Percentiles rank a stretch among this genome's conserved stretches.
Conservation (phyloP, 208 protist genomes). For the Lotmaria passim region DNA sequence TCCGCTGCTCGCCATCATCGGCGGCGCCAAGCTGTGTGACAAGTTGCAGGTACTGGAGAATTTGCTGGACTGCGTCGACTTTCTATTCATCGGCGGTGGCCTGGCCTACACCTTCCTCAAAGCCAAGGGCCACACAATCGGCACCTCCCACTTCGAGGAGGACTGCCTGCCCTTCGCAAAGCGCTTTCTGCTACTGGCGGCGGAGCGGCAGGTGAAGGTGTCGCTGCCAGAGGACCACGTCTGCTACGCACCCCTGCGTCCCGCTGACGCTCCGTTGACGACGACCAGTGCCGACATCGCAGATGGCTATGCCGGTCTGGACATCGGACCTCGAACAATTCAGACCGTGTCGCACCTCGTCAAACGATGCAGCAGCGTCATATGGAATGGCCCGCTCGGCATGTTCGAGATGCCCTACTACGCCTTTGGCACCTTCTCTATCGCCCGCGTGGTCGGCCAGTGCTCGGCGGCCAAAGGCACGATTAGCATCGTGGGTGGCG, state of each 20-base stretch:
- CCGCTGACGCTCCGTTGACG: constrained; percentile 55
- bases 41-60: constrained; percentile 99
- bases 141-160: constrained; percentile 95
- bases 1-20: constrained; percentile 96
- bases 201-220: constrained; percentile 95
- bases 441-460: constrained; percentile 76
- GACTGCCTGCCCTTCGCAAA: constrained; percentile 66
- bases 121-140: constrained; percentile 87
- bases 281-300: constrained; percentile 75
- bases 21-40: constrained; percentile 98
- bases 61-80: constrained; percentile 97
- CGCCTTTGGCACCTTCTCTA: constrained; percentile 88
- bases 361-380: constrained; percentile 85
- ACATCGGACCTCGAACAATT: constrained; percentile 94
- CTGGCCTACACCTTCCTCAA: constrained; percentile 99
- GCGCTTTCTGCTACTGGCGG: constrained; percentile 94
- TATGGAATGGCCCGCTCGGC: constrained; percentile 98
- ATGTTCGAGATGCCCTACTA: constrained; percentile 98
- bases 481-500: constrained; percentile 94
- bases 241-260: constrained; percentile 89
- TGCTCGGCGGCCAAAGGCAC: constrained; percentile 50
- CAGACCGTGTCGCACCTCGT: constrained; percentile 79
- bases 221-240: constrained; percentile 97
- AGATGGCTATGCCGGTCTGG: constrained; percentile 92
- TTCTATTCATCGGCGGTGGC: constrained; percentile 98